phyloP scores from a whole-genome alignment of 2,329 filamentous ascomycete species.

The Arthrobotrys iridis region DNA sequence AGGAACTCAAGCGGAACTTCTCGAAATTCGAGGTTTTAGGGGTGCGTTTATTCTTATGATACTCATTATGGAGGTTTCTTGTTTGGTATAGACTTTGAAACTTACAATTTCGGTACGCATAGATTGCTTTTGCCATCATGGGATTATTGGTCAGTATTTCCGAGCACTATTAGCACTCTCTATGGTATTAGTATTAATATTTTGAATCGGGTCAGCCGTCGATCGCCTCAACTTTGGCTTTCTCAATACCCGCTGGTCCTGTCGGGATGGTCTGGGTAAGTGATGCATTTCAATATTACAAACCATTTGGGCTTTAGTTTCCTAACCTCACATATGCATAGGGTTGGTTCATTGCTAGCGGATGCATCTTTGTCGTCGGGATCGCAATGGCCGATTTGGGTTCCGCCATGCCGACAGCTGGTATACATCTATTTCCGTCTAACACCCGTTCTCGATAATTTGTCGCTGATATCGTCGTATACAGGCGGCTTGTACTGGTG shows the following conservation, averaged over 20 bases:
- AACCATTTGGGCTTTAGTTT: background rate
- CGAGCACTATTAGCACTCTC: background rate
- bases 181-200: background rate
- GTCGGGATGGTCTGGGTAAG: conserved; percentile 71
- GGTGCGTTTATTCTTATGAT: background rate
- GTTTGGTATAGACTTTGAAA: background rate
- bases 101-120: background rate
- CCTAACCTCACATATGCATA: background rate
- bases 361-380: conserved; percentile 70
- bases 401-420: conserved; percentile 54
- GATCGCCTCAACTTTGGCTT: conserved; percentile 69
- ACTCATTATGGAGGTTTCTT: too few relatives aligned
- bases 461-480: conserved; percentile 59
- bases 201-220: conserved; percentile 60
- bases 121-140: conserved; percentile 70
- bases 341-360: conserved; percentile 69
- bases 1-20: conserved; percentile 71
- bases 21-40: conserved; percentile 71
- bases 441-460: background rate
- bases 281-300: conserved; percentile 15
- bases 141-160: conserved; percentile 65
- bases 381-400: conserved; percentile 67
- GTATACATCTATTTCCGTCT: background rate
- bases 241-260: conserved; percentile 70
- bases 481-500: conserved; percentile 68